Percentiles rank a stretch among this genome's conserved stretches.
Conservation (phyloP, 2,329 filamentous ascomycete species). For the Rhynchosporium secalis region DNA sequence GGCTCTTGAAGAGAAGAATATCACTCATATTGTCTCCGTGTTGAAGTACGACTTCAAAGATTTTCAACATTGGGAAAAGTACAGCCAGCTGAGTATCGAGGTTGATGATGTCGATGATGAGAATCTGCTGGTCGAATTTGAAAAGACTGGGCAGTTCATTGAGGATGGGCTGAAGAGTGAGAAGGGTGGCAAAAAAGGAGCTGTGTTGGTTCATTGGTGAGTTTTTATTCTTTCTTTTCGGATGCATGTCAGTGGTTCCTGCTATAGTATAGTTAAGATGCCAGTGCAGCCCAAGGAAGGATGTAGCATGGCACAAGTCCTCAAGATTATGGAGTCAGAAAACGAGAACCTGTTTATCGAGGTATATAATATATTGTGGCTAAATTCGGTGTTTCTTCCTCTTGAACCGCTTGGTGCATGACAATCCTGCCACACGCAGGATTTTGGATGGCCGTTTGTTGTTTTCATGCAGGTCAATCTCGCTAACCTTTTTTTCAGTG, state of each 20-base stretch:
- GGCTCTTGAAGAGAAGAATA: conserved; percentile 67
- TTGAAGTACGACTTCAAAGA: conserved; percentile 60
- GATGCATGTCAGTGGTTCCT: background rate
- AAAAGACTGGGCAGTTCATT: conserved; percentile 79
- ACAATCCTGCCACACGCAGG: background rate
- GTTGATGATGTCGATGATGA: conserved; percentile 90
- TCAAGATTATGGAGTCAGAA: too few species aligned
- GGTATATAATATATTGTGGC: background rate
- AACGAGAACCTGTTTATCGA: too few species aligned
- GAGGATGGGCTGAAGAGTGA: conserved; percentile 66
- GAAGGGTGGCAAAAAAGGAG: conserved; percentile 50
- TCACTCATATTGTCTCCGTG: conserved; percentile 91
- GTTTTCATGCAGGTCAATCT: conserved; percentile 11
- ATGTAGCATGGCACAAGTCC: background rate
- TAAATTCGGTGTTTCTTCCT: too few species aligned
- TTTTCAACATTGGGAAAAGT: conserved; percentile 59
- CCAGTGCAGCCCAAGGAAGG: background rate
- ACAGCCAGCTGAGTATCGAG: conserved; percentile 75
- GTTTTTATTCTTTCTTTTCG: conserved; percentile 39
- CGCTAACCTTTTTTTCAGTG: conserved; percentile 54
- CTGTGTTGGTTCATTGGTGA: conserved; percentile 71
- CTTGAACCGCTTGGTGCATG: background rate
- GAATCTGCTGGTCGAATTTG: conserved; percentile 79
- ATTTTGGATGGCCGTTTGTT: background rate
- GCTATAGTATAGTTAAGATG: background rate